These are phyloP conservation scores for Aspergillus tubingensis DNA, from an alignment of 2,329 filamentous ascomycete species.

Conservation along the genomic window DNA sequence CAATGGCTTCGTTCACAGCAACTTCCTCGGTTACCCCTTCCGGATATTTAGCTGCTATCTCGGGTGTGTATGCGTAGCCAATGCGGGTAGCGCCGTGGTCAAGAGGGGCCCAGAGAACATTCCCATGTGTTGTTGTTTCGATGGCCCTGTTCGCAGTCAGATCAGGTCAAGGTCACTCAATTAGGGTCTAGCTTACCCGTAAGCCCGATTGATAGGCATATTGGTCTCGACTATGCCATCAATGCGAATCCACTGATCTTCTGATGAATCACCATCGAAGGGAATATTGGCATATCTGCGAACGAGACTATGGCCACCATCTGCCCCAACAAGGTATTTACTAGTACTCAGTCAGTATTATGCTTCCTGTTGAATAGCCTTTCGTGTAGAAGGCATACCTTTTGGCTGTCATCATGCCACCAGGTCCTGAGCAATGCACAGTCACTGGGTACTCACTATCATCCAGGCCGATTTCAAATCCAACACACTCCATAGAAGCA, in stretches of 20 bases:
- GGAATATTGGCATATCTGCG: slow-evolving; percentile 7
- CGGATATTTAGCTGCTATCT: slow-evolving; percentile 9
- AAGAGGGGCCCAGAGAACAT: slow-evolving; percentile 16
- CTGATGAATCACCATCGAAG: slow-evolving; percentile 8
- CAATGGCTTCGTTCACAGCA: slow-evolving; percentile 4
- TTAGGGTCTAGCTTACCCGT: background rate
- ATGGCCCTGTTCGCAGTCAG: background rate
- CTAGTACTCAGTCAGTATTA: background rate
- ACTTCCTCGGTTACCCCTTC: slow-evolving; percentile 2
- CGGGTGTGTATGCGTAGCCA: slow-evolving; percentile 8
- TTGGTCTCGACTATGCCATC: slow-evolving; percentile 12
- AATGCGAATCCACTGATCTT: slow-evolving; percentile 11
- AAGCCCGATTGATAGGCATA: slow-evolving; percentile 9
- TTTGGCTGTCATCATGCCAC: background rate
- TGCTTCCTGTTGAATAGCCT: background rate
- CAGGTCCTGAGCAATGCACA: background rate
- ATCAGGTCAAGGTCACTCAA: background rate
- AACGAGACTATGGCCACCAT: slow-evolving; percentile 9
- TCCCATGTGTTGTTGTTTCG: slow-evolving; percentile 11
- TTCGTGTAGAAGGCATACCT: background rate
- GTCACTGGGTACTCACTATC: background rate
- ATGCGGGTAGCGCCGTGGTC: slow-evolving; percentile 13
- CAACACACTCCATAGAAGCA: background rate
- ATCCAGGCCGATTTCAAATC: background rate
- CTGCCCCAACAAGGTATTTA: slow-evolving; percentile 12